Conservation (phyloP, 176 grass and related monocot species). For the Chloris gayana region DNA sequence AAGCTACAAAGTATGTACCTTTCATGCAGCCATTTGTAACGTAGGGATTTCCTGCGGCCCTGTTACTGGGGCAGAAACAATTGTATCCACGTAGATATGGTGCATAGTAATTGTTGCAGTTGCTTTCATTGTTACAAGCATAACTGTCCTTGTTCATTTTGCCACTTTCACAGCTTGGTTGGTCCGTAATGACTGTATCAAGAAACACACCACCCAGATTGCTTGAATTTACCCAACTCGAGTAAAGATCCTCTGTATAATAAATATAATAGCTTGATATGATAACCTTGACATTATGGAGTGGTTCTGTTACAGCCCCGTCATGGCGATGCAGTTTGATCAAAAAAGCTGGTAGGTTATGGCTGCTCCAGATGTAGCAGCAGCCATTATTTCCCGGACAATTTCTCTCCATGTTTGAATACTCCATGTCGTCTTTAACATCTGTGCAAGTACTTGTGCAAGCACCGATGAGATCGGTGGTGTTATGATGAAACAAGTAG, state of each 20-base stretch:
- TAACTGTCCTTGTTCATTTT: not conserved
- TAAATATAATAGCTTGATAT: rapidly evolving
- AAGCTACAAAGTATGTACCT: not conserved
- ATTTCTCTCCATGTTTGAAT: too few species aligned
- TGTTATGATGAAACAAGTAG: not conserved
- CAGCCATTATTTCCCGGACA: too few species aligned
- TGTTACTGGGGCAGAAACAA: too few species aligned
- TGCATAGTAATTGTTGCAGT: not conserved
- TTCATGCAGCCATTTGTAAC: not conserved
- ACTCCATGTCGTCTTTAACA: too few species aligned
- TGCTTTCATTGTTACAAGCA: not conserved
- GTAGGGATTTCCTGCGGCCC: not conserved
- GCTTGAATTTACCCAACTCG: not conserved
- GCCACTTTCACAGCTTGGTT: not conserved
- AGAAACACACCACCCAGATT: rapidly evolving
- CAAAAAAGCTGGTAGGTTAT: too few species aligned
- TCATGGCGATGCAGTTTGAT: not conserved
- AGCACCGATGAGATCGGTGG: rapidly evolving
- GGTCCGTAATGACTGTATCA: not conserved
- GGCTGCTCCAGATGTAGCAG: too few species aligned
- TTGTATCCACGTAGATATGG: rapidly evolving
- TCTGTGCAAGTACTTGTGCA: not conserved
- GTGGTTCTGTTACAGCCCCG: not conserved
- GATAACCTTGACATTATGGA: not conserved
- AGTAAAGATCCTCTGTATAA: not conserved